Base-by-base conservation (phyloP, 2,329 filamentous ascomycete genomes). In the Penicillium decumbens region DNA sequence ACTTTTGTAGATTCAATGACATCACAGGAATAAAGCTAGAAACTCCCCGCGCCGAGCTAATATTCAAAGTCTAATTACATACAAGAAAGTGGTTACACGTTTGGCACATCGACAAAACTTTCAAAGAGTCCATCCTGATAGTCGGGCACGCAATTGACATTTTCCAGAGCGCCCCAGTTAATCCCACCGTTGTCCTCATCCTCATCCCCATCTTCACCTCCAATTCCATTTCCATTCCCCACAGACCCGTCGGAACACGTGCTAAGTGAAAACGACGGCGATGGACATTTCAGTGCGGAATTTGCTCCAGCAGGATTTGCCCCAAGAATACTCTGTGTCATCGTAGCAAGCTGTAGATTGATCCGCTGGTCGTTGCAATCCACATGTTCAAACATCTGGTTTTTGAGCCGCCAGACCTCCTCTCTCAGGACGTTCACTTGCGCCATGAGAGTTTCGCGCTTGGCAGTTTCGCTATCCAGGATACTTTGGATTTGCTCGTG, bases 341-440 rank as follows among this genome's bases (percentile, higher is more conserved):
- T 60, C 6, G 12, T 50, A 3, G 51, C 50, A 4, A 61, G 50
- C 24, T 61, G 47, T 12, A 35, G 25, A 42, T 61, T 54, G 54
- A 61, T 58, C 18, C 50, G 47, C 3, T 47, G 49, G 27, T 60
- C 55, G 23, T 59, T 45, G 42, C 58, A 61, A 9, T 47, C 30
- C 18, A 50, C 57, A 25, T 61, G 58, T 13, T 55, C 50, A 30
- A 61, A 61, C 2, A 61, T 53, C 30, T 39, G 41, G 37, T 60
- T 61, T 33, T 61, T 61, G 4, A 61, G 45, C 4, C 42, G 41
- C 58, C 58, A 61, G 15, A 60, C 32, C 39, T 61, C 50, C 38
- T 61, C 57, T 18, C 49, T 49, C 7, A 61, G 48, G 4, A 23
- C 27, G n/a, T 50, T 45, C 9, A 61, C 37, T 20, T 57, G 47